Conservation (phyloP, 495 filamentous ascomycete genomes). For the Neurospora pannonica region DNA sequence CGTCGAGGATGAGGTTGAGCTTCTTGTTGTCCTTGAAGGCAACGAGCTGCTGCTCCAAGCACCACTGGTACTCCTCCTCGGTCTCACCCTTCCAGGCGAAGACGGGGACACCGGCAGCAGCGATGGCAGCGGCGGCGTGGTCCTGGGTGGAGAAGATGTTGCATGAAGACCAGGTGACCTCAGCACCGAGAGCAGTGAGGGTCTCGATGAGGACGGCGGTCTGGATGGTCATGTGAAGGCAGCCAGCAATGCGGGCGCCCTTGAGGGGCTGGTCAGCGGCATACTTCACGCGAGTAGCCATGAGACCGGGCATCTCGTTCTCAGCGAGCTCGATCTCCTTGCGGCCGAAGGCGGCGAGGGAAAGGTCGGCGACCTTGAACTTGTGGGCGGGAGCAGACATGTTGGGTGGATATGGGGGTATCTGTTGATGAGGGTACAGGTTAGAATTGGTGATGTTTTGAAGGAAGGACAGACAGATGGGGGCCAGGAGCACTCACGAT, state of each 20-base stretch:
- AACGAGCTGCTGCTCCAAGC: constrained; percentile 92
- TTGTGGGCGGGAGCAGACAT: constrained; percentile 78
- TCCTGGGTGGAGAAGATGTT: constrained; percentile 99
- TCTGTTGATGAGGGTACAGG: not conserved
- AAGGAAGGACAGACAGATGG: not conserved
- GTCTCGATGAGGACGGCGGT: constrained; percentile 99
- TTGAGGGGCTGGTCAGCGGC: constrained; percentile 84
- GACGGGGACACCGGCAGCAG: constrained; percentile 85
- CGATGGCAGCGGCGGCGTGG: constrained; percentile 95
- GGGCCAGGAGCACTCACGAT: not conserved
- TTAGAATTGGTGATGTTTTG: not conserved
- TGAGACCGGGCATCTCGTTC: constrained; percentile 97
- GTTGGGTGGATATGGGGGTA: constrained; percentile 12
- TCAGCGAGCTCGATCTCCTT: constrained; percentile 98
- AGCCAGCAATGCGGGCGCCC: constrained; percentile 86
- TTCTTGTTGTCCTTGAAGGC: constrained; percentile 95
- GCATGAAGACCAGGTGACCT: constrained; percentile 96
- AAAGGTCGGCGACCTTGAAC: constrained; percentile 98
- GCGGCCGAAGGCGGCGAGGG: constrained; percentile 94
- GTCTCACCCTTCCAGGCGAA: constrained; percentile 99
- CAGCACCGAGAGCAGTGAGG: constrained; percentile 82
- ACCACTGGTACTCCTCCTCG: constrained; percentile 99
- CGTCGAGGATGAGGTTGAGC: constrained; percentile 97
- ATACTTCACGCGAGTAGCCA: constrained; percentile 90
- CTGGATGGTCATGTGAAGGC: constrained; percentile 99